These are phyloP conservation scores for Hypoxylon cercidicola DNA, from an alignment of 495 filamentous ascomycete species.

Conservation along the genomic window DNA sequence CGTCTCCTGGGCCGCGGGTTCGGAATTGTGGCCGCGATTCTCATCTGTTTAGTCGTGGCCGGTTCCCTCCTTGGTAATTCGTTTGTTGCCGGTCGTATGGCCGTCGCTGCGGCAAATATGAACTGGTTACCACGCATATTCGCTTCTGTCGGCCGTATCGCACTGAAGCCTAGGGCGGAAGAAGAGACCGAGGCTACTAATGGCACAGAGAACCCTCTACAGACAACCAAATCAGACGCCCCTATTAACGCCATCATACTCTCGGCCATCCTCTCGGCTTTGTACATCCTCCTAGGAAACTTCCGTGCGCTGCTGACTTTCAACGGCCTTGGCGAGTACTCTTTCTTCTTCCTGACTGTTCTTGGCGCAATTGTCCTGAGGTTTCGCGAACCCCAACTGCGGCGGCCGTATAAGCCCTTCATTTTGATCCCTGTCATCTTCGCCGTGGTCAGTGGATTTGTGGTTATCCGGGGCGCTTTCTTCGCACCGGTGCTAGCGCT, in stretches of 20 bases:
- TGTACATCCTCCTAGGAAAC: conserved; percentile 66
- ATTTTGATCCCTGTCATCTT: conserved; percentile 60
- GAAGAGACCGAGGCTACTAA: conserved; percentile 10
- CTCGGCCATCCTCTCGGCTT: conserved; percentile 55
- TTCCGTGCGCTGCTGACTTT: conserved; percentile 67
- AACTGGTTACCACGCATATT: conserved; percentile 61
- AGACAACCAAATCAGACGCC: conserved; percentile 48
- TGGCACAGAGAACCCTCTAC: conserved; percentile 6
- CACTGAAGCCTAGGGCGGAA: conserved; percentile 28
- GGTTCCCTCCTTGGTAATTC: conserved; percentile 67
- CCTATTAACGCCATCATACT: conserved; percentile 64
- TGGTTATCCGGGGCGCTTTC: conserved; percentile 62
- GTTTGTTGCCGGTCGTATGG: conserved; percentile 66
- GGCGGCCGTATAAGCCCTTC: conserved; percentile 60
- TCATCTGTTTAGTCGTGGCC: conserved; percentile 64
- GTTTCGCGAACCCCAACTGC: conserved; percentile 57
- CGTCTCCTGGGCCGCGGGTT: conserved; percentile 60
- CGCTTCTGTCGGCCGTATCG: conserved; percentile 53
- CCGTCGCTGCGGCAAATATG: conserved; percentile 64
- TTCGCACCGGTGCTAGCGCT: conserved; percentile 63
- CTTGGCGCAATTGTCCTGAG: conserved; percentile 62
- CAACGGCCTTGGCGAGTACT: conserved; percentile 66
- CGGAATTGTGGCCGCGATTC: conserved; percentile 57
- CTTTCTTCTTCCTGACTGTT: conserved; percentile 68
- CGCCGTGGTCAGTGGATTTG: conserved; percentile 62